Percentiles rank a stretch among this genome's conserved stretches.
These are phyloP conservation scores for Polygonum aviculare DNA, from an alignment of 148 eudicot genomes.

Conservation along the genomic window DNA sequence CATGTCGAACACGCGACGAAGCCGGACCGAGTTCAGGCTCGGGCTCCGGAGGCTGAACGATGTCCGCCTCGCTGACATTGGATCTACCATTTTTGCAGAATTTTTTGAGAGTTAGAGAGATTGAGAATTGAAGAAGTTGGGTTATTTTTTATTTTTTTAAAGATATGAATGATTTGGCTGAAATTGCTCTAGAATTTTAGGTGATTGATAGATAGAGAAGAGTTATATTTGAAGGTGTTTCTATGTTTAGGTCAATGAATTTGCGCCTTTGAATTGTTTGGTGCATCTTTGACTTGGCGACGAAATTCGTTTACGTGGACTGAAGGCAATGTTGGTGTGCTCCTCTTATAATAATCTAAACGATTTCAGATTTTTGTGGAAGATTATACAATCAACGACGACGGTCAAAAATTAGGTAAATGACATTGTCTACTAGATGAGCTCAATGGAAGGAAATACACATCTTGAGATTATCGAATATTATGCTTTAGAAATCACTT, in stretches of 20 bases:
- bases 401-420: too few relatives aligned
- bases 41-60: conserved; percentile 67
- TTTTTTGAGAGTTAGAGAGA: background rate
- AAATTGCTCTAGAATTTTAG: background rate
- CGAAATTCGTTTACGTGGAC: too few relatives aligned
- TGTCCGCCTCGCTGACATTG: background rate
- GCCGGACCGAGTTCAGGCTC: conserved; percentile 62
- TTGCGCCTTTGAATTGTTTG: background rate
- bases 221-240: background rate
- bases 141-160: background rate
- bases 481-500: too few relatives aligned
- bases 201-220: background rate
- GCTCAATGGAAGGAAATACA: too few relatives aligned
- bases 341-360: too few relatives aligned
- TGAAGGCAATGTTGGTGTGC: too few relatives aligned
- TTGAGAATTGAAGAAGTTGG: background rate
- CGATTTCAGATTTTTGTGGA: too few relatives aligned
- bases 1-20: conserved; percentile 66
- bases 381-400: too few relatives aligned
- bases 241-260: background rate
- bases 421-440: too few relatives aligned
- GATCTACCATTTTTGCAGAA: background rate
- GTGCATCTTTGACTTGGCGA: background rate
- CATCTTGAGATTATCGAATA: too few relatives aligned
- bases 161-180: background rate